Evolutionary conservation across 768 basidiomycete species (phyloP), one percentile per base, ranked within the genome.

Genomic region (Erythrobasidium yunnanense): DNA sequence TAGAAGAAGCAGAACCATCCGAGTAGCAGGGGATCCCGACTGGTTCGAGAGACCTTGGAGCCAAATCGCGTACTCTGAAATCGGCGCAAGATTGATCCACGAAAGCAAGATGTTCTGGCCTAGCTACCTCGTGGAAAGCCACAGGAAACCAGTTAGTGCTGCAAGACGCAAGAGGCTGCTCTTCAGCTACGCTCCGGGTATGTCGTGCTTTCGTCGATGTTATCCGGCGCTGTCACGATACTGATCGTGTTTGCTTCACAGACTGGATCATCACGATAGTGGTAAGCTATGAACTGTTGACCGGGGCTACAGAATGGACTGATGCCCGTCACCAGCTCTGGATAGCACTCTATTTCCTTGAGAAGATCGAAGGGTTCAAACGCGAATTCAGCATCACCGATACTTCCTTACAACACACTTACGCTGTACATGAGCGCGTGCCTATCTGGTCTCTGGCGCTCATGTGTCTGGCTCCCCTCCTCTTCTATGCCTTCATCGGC

Each of bases 381-480:
- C 78, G 90, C 66, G 80, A 81, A 42, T 93, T 93, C 76, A 89
- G 87, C 0, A 77, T 90, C 23, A 76, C 80, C 45, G 90, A 93
- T 77, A 83, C 82, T 20, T 83, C 87, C 84, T 65, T 68, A 52
- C 72, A 69, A 73, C 71, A 73, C 66, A 66, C 66, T 56, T 55
- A 79, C 75, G 82, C 87, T 13, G 78, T 82, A 13, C 82, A 87
- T 52, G 88, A 91, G 75, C 84, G 89, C 62, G 81, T 90, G 54
- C 67, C 67, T 4, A 52, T 27, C 2, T 69, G 54, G 45, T 23
- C 73, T 27, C 34, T 52, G 2, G 80, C 85, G 20, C 70, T 83
- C 20, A 80, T 92, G 70, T 87, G 88, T 70, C 66, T 84, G 22
- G 53, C 87, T 1, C 15, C 54, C 49, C 25, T 47, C 45, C 38